Evolutionary conservation across 2,329 filamentous ascomycete species (phyloP), one percentile per base, ranked within the genome.

Genomic region (Kalmusia sp.): DNA sequence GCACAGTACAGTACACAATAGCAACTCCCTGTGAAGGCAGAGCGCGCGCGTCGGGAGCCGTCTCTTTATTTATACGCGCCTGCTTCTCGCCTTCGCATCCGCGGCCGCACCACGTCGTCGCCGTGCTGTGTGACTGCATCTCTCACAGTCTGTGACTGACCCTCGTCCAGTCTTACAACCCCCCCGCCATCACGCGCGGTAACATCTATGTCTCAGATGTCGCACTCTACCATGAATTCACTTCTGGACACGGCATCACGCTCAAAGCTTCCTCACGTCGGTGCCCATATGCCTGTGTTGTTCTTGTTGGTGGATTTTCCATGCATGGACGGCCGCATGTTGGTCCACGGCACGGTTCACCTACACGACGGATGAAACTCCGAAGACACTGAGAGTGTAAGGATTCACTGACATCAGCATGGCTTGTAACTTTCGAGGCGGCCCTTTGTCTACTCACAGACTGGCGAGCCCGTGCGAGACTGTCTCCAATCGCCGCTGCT

Each of bases 341-440:
- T 35, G 43, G 14, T 3, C 43, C 27, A 22, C 21, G 21, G 17
- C 30, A 35, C 19, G 21, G 21, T 35, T 35, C 44, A 28, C 38
- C 9, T 21, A 35, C 15, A 47, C 33, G 28, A 24, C 14, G 22
- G 12, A 14, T 47, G 44, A 47, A 38, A 47, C 44, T 37, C 19
- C 12, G 27, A 6, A 25, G 17, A 45, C 12, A 47, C 22, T 34
- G 31, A 21, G 2, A 47, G 12, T n/a, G 33, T 14, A 28, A 30
- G 33, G 31, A 21, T 35, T 8, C 24, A 30, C 31, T 47, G 31
- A 47, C 44, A 47, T 47, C 33, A 30, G 44, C 44, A 47, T 37
- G 44, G 44, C 33, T 37, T 47, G 14, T 14, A 33, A 12, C 24
- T 12, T 25, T 12, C n/a, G n/a, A n/a, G n/a, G 27, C 12, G 12